Evolutionary conservation across 345 rosid genomes (phyloP), one percentile per base, ranked within the genome.

Genomic region (Eucalyptus globulus): DNA sequence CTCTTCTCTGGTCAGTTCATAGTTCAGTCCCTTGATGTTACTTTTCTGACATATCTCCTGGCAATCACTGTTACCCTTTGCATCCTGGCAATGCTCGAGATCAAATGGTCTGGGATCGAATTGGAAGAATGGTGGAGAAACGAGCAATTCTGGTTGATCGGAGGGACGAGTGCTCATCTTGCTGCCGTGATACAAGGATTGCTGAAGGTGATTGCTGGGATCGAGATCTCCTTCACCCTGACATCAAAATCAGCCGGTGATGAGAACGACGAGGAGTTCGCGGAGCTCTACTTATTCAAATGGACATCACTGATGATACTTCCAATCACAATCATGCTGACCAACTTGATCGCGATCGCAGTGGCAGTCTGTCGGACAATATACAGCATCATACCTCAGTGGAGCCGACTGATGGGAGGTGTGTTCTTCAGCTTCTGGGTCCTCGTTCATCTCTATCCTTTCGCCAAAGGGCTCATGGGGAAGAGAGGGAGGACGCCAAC

Each of bases 401-500:
- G 94, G 92, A 90, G 90, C 92, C 90, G 88, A 40, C 80, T 92
- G 87, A 53, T 91, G 17, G 92, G 93, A 53, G 91, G 92, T 3
- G 91, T 90, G 87, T 91, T 89, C 89, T 91, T 90, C 89, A 92
- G 94, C 90, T 92, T 90, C 86, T 91, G 92, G 90, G 89, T 91
- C 11, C 88, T 92, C 29, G 91, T 86, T 29, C 92, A 92, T 90
- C 91, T 90, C 89, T 90, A 92, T 58, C 92, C 92, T 8, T 89
- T 90, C 29, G 93, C 92, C 5, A 92, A 91, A 87, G 93, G 94
- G 47, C 80, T 91, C 58, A 91, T 89, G 94, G 93, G 93, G 49
- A 89, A 87, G 62, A 51, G 89, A 87, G 89, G 93, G 69, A 92
- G 89, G 92, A 88, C 92, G 7, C 93, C 92, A 4, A 92, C 93